phyloP scores from a whole-genome alignment of 805 yeast species.

The Spathaspora girioi region DNA sequence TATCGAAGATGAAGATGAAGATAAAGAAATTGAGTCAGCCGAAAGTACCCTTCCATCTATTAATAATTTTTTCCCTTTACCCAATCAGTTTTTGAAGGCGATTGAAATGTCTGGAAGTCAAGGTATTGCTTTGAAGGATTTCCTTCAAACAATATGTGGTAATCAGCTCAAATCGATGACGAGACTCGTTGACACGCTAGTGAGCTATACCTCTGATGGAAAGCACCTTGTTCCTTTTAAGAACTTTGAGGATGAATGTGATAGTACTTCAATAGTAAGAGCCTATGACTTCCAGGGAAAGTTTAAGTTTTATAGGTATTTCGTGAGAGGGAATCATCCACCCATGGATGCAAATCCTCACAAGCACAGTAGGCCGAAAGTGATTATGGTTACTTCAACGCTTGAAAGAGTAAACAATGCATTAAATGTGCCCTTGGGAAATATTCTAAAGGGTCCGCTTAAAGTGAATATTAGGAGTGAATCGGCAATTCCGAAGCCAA shows the following conservation, averaged over 20 bases:
- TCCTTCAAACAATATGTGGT: conserved; percentile 53
- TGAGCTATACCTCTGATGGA: conserved; percentile 34
- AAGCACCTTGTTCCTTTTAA: conserved; percentile 22
- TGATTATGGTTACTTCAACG: neutral
- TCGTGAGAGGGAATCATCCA: conserved; percentile 11
- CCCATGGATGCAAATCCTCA: conserved; percentile 1
- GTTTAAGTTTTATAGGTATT: conserved; percentile 64
- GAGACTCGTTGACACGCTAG: conserved; percentile 47
- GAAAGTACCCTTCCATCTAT: conserved; percentile 25
- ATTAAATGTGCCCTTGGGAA: conserved; percentile 3
- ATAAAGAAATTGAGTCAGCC: conserved; percentile 20
- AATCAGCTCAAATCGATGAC: conserved; percentile 50
- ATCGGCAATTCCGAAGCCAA: neutral
- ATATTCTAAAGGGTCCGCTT: conserved; percentile 2
- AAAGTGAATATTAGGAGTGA: neutral
- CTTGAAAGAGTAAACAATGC: conserved; percentile 1
- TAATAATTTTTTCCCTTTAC: conserved; percentile 60
- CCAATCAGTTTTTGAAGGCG: conserved; percentile 56
- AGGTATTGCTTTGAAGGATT: conserved; percentile 61
- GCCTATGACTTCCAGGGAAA: conserved; percentile 74
- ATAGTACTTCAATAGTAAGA: conserved; percentile 42
- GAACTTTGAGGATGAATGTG: conserved; percentile 24
- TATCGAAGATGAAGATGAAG: conserved; percentile 21
- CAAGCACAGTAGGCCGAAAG: conserved; percentile 3
- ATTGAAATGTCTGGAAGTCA: conserved; percentile 35